phyloP scores from a whole-genome alignment of 2,329 filamentous ascomycete species.

The Xenosphaeropsis pyriputrescens region DNA sequence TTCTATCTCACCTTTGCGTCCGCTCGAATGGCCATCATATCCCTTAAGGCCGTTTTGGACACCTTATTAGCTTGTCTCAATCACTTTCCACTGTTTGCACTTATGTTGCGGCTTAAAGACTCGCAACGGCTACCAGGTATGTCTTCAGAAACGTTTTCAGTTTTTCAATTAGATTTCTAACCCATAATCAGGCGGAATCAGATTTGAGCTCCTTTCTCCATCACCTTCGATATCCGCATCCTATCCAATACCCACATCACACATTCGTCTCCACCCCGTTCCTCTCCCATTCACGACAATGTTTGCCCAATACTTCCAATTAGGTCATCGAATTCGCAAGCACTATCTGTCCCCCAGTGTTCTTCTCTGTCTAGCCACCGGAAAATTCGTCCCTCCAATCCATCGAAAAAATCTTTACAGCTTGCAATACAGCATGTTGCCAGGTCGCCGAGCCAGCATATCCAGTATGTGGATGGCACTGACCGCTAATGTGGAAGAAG shows the following conservation, averaged over 20 bases:
- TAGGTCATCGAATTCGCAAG: constrained; percentile 80
- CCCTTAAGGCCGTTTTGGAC: constrained; percentile 80
- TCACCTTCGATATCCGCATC: constrained; percentile 25
- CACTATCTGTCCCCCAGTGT: constrained; percentile 89
- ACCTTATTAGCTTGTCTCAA: constrained; percentile 88
- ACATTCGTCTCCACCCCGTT: constrained; percentile 77
- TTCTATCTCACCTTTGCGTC: constrained; percentile 96
- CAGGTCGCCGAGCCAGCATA: constrained; percentile 64
- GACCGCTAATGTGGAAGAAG: constrained; percentile 6
- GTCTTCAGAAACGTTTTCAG: constrained; percentile 7
- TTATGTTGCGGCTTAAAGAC: constrained; percentile 94
- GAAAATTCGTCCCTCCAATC: constrained; percentile 87
- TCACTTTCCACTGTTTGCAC: constrained; percentile 91
- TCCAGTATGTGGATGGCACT: constrained; percentile 61
- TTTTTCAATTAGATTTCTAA: constrained; percentile 6
- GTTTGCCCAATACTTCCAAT: constrained; percentile 95
- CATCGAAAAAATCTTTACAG: constrained; percentile 91
- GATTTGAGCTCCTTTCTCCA: constrained; percentile 73
- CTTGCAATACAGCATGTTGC: constrained; percentile 95
- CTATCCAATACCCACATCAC: constrained; percentile 43
- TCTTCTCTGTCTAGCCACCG: constrained; percentile 74
- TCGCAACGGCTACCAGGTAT: constrained; percentile 72
- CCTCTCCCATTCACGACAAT: constrained; percentile 84
- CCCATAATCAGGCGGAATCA: constrained; percentile 50
- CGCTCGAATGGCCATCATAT: constrained; percentile 89